Conservation (phyloP, 1,284 basidiomycete genomes). For the Ustilago sp. region DNA sequence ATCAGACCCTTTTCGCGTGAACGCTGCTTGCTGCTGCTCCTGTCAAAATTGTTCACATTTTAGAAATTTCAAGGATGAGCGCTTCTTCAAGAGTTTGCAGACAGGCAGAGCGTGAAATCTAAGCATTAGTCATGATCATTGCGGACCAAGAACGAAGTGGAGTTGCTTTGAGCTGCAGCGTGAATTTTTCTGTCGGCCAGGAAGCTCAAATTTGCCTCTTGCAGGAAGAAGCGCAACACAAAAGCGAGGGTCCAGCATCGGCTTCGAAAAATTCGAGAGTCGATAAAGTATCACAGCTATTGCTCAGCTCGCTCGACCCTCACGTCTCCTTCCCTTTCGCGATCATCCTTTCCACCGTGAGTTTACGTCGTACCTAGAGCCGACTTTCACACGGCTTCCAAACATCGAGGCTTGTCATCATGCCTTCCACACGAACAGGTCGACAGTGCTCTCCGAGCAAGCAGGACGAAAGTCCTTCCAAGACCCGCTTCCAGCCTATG, state of each 20-base stretch:
- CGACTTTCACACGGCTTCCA: not conserved
- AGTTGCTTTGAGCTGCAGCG: slow-evolving; percentile 5
- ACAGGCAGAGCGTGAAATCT: not conserved
- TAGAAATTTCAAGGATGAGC: slow-evolving; percentile 19
- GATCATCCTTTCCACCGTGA: not conserved
- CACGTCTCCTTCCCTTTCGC: not conserved
- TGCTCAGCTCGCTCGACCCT: not conserved
- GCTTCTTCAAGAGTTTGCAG: not conserved
- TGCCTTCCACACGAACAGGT: slow-evolving; percentile 43
- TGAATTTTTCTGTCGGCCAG: not conserved
- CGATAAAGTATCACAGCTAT: not conserved
- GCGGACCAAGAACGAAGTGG: not conserved
- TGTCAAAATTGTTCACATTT: not conserved
- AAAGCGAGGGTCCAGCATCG: not conserved
- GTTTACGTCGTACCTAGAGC: not conserved
- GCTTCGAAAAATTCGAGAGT: slow-evolving; percentile 3
- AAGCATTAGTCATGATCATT: not conserved
- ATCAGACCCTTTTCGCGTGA: not conserved
- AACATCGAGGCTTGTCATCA: slow-evolving; percentile 2
- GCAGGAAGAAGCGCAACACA: slow-evolving; percentile 1
- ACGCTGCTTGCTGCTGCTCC: not conserved
- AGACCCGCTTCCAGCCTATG: slow-evolving; percentile 45
- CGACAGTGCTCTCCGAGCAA: slow-evolving; percentile 49
- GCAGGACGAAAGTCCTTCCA: slow-evolving; percentile 34
- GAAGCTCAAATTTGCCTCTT: slow-evolving; percentile 5